A percentile compares a stretch with the other conserved stretches of the same genome.
Conservation (phyloP, 2,329 filamentous ascomycete genomes). For the Aureobasidium sp. region DNA sequence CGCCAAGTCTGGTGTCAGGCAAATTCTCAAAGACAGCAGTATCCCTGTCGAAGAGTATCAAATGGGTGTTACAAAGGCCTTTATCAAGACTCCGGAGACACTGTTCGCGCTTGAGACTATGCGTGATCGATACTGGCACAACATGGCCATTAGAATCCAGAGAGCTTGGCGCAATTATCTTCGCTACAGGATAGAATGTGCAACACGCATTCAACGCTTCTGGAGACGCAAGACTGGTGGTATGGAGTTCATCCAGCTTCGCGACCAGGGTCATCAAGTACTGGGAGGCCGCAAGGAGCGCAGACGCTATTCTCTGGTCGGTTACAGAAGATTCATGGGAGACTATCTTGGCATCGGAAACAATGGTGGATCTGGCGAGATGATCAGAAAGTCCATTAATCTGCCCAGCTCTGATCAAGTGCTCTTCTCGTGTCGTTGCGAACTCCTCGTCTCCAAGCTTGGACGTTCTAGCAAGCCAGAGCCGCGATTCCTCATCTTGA, state of each 20-base stretch:
- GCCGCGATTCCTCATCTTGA: conserved; percentile 77
- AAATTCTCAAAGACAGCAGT: conserved; percentile 93
- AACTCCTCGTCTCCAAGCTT: conserved; percentile 88
- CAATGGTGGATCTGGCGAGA: conserved; percentile 67
- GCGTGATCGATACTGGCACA: conserved; percentile 97
- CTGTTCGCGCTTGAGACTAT: conserved; percentile 95
- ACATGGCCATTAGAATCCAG: conserved; percentile 97
- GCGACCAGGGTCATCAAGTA: conserved; percentile 79
- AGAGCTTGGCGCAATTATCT: conserved; percentile 95
- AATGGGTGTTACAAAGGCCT: conserved; percentile 92
- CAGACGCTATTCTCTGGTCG: conserved; percentile 81
- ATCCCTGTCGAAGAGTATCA: conserved; percentile 95
- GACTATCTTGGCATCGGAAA: conserved; percentile 91
- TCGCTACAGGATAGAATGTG: conserved; percentile 84
- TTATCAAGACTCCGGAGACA: conserved; percentile 97
- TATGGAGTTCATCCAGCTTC: conserved; percentile 77
- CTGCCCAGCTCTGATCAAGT: conserved; percentile 64
- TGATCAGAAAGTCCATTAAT: conserved; percentile 68
- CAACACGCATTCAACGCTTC: conserved; percentile 87
- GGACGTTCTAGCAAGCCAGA: conserved; percentile 92
- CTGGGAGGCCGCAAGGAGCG: conserved; percentile 84
- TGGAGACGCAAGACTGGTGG: conserved; percentile 92
- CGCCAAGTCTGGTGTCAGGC: conserved; percentile 75
- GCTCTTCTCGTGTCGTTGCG: conserved; percentile 85
- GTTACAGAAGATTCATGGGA: conserved; percentile 85